Evolutionary conservation across 805 yeast genomes (phyloP).

Genomic region (Metschnikowia sp.): DNA sequence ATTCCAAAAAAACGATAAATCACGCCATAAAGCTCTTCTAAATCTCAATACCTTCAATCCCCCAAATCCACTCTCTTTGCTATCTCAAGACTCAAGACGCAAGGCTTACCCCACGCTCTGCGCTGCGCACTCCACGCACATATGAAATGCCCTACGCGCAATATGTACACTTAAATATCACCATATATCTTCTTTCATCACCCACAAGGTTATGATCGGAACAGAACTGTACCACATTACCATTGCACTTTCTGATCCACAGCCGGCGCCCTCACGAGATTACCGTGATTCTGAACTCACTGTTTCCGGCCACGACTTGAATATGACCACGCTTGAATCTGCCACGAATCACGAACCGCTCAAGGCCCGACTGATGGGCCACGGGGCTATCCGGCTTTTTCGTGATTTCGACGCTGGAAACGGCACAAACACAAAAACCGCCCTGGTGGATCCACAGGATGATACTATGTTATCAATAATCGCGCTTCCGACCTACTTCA

Average conservation of each 20-base stretch:
- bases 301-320: conserved; percentile 18
- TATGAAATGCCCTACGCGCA: no score
- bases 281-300: conserved; percentile 31
- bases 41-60: no score
- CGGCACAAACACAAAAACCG: conserved; percentile 2
- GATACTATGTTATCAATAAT: conserved; percentile 71
- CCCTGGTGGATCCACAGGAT: conserved; percentile 36
- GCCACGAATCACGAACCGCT: conserved; percentile 40
- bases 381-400: conserved; percentile 69
- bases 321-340: conserved; percentile 4
- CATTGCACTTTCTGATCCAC: conserved; percentile 22
- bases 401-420: conserved; percentile 44
- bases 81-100: no score
- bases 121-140: no score
- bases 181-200: no score
- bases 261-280: conserved; percentile 17
- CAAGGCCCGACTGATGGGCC: conserved; percentile 63
- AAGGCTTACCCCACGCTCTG: no score
- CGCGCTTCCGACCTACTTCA: conserved; percentile 85
- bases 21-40: no score
- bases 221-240: conserved; percentile 39
- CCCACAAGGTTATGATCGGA: conserved; percentile 30
- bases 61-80: no score
- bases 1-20: no score
- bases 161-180: no score